Evolutionary conservation across 202 grass and related monocot genomes (phyloP).

Genomic region (Cymbopogon flexuosus): DNA sequence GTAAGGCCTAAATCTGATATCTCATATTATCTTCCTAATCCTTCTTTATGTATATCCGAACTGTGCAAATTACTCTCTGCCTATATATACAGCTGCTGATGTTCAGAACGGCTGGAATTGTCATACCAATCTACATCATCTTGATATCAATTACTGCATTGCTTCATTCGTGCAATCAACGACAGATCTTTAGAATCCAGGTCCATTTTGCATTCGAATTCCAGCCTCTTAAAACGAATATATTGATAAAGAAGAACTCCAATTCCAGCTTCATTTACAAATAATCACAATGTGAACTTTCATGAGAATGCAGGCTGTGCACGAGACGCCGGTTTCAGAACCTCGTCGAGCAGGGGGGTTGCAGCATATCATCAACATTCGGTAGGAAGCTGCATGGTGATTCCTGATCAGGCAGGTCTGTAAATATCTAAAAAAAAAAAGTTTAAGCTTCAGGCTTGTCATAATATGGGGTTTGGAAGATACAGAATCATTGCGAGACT

Average conservation of each 20-base stretch:
- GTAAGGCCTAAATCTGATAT: conserved; percentile 33
- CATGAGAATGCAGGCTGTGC: neutral
- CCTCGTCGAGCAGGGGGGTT: conserved; percentile 16
- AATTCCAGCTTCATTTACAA: neutral
- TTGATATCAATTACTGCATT: conserved; percentile 42
- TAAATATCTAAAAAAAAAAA: conserved; percentile 16
- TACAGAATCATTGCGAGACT: neutral
- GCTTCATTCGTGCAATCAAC: conserved; percentile 39
- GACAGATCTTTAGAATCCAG: conserved; percentile 32
- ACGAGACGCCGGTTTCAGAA: conserved; percentile 6
- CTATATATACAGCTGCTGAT: conserved; percentile 42
- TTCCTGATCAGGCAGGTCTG: conserved; percentile 14
- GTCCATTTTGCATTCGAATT: neutral
- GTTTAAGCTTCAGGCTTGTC: neutral
- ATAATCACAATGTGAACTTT: neutral
- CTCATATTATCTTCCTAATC: neutral
- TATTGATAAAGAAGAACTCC: neutral
- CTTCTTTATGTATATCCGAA: neutral
- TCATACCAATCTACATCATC: conserved; percentile 59
- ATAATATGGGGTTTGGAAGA: neutral
- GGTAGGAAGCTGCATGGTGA: conserved; percentile 31
- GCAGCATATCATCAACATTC: conserved; percentile 42
- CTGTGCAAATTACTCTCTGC: conserved; percentile 3
- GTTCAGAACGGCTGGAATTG: conserved; percentile 50
- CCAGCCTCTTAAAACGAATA: neutral